These are phyloP conservation scores for Lachnellula occidentalis DNA, from an alignment of 2,329 filamentous ascomycete genomes.

Conservation along the genomic window DNA sequence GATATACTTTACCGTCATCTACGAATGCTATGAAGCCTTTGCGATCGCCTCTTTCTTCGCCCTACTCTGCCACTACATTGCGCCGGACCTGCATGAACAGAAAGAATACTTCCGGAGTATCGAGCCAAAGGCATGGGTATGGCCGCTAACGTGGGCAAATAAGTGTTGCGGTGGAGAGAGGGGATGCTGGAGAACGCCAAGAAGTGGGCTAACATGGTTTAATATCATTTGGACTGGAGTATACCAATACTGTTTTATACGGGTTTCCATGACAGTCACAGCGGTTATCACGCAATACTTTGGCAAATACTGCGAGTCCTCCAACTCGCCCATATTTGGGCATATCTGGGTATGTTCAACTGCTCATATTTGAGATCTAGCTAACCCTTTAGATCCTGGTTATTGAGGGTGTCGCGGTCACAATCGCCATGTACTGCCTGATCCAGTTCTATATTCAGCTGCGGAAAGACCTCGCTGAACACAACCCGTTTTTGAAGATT, in stretches of 20 bases:
- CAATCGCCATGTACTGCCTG: slow-evolving; percentile 82
- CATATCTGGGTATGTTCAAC: slow-evolving; percentile 66
- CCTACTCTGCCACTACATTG: slow-evolving; percentile 74
- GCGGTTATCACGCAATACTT: slow-evolving; percentile 68
- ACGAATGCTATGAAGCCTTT: slow-evolving; percentile 85
- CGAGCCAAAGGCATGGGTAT: slow-evolving; percentile 67
- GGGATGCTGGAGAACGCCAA: slow-evolving; percentile 67
- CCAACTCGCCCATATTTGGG: slow-evolving; percentile 70
- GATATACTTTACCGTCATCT: slow-evolving; percentile 75
- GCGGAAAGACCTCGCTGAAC: slow-evolving; percentile 58
- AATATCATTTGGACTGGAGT: slow-evolving; percentile 79
- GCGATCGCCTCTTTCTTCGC: slow-evolving; percentile 84
- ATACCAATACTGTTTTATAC: slow-evolving; percentile 82
- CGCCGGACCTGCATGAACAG: slow-evolving; percentile 70
- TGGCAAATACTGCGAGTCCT: slow-evolving; percentile 71
- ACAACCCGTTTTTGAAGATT: slow-evolving; percentile 74
- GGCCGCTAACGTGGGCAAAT: slow-evolving; percentile 63
- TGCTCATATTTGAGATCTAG: neutral
- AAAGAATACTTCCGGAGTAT: slow-evolving; percentile 75
- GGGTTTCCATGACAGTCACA: slow-evolving; percentile 72
- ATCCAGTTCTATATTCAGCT: slow-evolving; percentile 84
- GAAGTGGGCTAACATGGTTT: slow-evolving; percentile 83
- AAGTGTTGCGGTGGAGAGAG: slow-evolving; percentile 64
- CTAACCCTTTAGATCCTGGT: slow-evolving; percentile 47
- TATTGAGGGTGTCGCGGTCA: slow-evolving; percentile 67